Evolutionary conservation across 2,329 filamentous ascomycete genomes (phyloP).

Genomic region (Ceratocystiopsis minuta): DNA sequence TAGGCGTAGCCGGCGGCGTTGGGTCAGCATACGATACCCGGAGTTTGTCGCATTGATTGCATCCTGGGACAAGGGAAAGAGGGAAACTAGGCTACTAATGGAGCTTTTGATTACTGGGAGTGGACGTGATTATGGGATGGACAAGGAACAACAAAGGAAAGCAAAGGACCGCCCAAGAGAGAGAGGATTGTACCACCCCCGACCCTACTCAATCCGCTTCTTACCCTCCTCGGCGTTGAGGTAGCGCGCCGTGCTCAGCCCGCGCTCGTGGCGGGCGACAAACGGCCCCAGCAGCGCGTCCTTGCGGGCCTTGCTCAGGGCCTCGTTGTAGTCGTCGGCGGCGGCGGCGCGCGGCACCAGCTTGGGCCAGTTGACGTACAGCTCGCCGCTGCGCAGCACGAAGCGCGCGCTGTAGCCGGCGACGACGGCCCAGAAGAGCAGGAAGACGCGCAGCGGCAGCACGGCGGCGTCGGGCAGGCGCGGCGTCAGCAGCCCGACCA

Average conservation of each 20-base stretch:
- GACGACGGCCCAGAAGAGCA: conserved; percentile 57
- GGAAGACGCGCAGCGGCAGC: conserved; percentile 68
- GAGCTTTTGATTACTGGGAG: too few relatives aligned
- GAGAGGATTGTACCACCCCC: not conserved
- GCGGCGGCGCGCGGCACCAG: conserved; percentile 78
- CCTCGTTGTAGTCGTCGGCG: conserved; percentile 74
- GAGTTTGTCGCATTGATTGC: not conserved
- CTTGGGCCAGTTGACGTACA: conserved; percentile 98
- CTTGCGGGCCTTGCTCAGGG: conserved; percentile 64
- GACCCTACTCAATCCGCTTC: conserved; percentile 72
- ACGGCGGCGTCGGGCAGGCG: conserved; percentile 54
- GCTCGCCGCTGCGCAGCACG: conserved; percentile 67
- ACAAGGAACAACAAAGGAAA: not conserved
- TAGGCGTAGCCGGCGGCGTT: conserved; percentile 15
- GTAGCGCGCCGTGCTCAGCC: conserved; percentile 65
- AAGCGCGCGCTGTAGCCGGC: conserved; percentile 59
- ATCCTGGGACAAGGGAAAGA: too few relatives aligned
- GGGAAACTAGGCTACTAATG: too few relatives aligned
- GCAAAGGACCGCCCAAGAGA: not conserved
- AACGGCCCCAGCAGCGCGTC: conserved; percentile 66
- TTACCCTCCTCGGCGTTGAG: conserved; percentile 90
- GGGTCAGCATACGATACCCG: too few relatives aligned
- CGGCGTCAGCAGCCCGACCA: conserved; percentile 56
- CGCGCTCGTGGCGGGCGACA: conserved; percentile 58
- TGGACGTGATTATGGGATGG: too few relatives aligned